Conservation (phyloP, 2,329 filamentous ascomycete genomes). For the Daldinia sp. region DNA sequence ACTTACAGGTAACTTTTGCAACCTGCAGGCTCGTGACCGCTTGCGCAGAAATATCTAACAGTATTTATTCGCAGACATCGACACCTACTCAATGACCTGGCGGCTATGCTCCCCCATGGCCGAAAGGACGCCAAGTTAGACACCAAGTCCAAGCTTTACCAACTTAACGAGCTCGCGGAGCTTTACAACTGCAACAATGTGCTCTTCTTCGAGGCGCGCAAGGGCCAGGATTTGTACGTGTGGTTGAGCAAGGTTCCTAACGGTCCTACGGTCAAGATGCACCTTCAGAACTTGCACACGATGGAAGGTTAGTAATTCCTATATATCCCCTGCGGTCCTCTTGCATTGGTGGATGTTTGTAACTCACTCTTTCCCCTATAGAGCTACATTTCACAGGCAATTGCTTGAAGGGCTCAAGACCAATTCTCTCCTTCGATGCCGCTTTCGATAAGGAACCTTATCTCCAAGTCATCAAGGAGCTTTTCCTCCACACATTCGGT, state of each 20-base stretch:
- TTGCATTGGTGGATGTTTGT: not conserved
- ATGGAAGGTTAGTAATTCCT: slow-evolving; percentile 36
- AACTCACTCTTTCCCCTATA: slow-evolving; percentile 22
- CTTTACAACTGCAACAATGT: slow-evolving; percentile 95
- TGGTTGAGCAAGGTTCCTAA: slow-evolving; percentile 94
- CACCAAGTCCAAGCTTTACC: slow-evolving; percentile 86
- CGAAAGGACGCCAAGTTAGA: slow-evolving; percentile 97
- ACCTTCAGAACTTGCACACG: slow-evolving; percentile 72
- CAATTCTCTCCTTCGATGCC: slow-evolving; percentile 89
- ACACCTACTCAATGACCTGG: slow-evolving; percentile 89
- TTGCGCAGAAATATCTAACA: slow-evolving; percentile 18
- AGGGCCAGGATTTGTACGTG: slow-evolving; percentile 92
- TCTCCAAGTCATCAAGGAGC: slow-evolving; percentile 84
- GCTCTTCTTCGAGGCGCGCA: slow-evolving; percentile 94
- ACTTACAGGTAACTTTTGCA: slow-evolving; percentile 65
- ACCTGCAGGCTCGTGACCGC: not conserved
- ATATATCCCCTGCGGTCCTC: not conserved
- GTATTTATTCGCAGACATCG: slow-evolving; percentile 78
- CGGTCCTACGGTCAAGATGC: slow-evolving; percentile 69
- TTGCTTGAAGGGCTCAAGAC: slow-evolving; percentile 91
- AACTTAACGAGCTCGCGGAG: slow-evolving; percentile 78
- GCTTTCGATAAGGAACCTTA: slow-evolving; percentile 85
- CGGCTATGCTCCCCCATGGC: slow-evolving; percentile 87
- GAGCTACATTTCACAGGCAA: slow-evolving; percentile 97
- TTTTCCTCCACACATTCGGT: slow-evolving; percentile 89